Base-by-base conservation (phyloP, 768 basidiomycete genomes). In the Russula brevipes region DNA sequence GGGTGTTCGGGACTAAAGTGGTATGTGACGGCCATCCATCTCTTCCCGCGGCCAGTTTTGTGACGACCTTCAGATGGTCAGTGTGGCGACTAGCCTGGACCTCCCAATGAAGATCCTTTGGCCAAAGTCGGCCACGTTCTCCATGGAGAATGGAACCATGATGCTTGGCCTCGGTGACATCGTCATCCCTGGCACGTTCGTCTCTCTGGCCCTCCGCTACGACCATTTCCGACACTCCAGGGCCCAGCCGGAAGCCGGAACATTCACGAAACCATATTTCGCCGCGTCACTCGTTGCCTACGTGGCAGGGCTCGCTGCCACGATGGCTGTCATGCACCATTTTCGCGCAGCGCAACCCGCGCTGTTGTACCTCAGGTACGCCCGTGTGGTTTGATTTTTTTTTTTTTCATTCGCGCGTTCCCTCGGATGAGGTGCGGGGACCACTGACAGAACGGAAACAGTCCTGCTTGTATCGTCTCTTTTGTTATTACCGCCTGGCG, bases 151-250 rank as follows among this genome's bases (percentile, higher is more conserved):
- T 35, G 92, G 91, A 4, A 89, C 83, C 72, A 88, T 92, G 36
- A 88, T 98, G 86, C 86, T 98, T 36, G 96, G 96, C 2, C 78
- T 98, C 1, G 95, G 95, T 31, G 95, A 97, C 72, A 84, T 96
- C 46, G 84, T 86, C 31, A 73, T 85, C 47, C 85, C 84, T 0
- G 82, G 82, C 30, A 78, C 81, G 41, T 90, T 98, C 74, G 77
- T 97, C 55, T 87, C 91, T 17, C 81, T 94, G 14, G 92, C 88
- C 4, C 80, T 98, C 47, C 89, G 96, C 42, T 94, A 89, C 74
- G 96, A 98, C 77, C 74, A 82, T 57, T 75, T 82, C 66, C 81
- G 79, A 53, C 69, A 58, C 72, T 66, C 61, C 67, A 72, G n/a
- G 66, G 73, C 31, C 62, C 69, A 6, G 59, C 19, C 12, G 17